These are phyloP conservation scores for Cryphonectria carpinicola DNA, from an alignment of 2,329 filamentous ascomycete genomes.

Conservation along the genomic window DNA sequence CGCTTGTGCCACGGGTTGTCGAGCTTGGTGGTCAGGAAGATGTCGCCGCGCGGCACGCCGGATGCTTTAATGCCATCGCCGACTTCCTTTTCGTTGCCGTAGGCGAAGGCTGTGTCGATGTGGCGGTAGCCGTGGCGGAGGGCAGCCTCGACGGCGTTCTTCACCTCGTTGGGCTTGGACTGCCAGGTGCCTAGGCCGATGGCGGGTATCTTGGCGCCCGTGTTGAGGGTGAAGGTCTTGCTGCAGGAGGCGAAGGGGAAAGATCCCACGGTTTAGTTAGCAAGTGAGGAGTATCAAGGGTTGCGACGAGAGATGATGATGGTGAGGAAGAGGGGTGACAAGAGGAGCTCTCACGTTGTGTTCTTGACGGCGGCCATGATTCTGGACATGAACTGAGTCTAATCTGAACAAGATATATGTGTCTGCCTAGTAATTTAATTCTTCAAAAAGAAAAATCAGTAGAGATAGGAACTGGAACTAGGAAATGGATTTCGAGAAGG, in stretches of 20 bases:
- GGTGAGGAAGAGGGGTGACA: background rate
- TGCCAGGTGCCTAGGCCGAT: slow-evolving; percentile 82
- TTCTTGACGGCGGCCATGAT: slow-evolving; percentile 39
- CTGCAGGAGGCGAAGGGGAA: slow-evolving; percentile 32
- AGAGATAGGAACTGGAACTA: background rate
- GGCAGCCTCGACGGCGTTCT: slow-evolving; percentile 71
- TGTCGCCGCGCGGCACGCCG: slow-evolving; percentile 66
- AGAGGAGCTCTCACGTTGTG: slow-evolving; percentile 30
- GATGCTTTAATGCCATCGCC: slow-evolving; percentile 67
- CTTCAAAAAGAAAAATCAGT: background rate
- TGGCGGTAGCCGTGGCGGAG: slow-evolving; percentile 72
- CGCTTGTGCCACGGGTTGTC: slow-evolving; percentile 75
- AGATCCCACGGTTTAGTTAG: slow-evolving; percentile 6
- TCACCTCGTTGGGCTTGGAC: slow-evolving; percentile 69
- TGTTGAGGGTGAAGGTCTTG: slow-evolving; percentile 71
- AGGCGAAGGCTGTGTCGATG: slow-evolving; percentile 77
- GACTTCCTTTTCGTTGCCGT: slow-evolving; percentile 75
- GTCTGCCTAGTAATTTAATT: background rate
- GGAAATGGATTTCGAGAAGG: background rate
- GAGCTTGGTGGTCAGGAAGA: slow-evolving; percentile 77
- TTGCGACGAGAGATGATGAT: background rate
- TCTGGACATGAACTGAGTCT: slow-evolving; percentile 17
- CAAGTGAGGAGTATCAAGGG: background rate
- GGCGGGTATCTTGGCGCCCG: slow-evolving; percentile 77
- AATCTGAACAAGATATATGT: background rate